Evolutionary conservation across 2,329 filamentous ascomycete genomes (phyloP).

Genomic region (Diaporthe sp.): DNA sequence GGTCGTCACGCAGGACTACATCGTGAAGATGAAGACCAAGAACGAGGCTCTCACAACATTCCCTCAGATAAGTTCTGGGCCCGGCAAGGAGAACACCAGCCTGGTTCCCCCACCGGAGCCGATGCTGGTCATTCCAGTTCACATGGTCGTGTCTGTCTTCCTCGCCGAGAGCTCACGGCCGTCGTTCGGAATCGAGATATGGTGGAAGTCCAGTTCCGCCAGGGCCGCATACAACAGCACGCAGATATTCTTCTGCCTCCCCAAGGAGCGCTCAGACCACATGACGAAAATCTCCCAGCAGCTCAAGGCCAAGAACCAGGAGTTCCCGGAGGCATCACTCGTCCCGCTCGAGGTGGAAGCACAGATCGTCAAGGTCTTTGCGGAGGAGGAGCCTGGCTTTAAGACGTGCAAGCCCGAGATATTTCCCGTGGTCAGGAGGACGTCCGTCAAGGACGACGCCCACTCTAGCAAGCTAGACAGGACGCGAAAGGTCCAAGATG

Average conservation of each 20-base stretch:
- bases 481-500: conserved; percentile 61
- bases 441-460: conserved; percentile 52
- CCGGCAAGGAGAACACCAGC: conserved; percentile 44
- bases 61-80: conserved; percentile 54
- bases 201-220: conserved; percentile 65
- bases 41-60: conserved; percentile 63
- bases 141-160: conserved; percentile 66
- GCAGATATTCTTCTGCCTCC: conserved; percentile 63
- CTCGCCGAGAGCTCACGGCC: conserved; percentile 64
- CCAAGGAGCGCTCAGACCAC: conserved; percentile 64
- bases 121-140: conserved; percentile 61
- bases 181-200: conserved; percentile 67
- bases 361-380: conserved; percentile 62
- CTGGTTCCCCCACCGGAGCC: conserved; percentile 49
- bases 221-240: conserved; percentile 61
- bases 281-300: conserved; percentile 59
- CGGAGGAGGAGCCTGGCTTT: conserved; percentile 57
- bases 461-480: conserved; percentile 57
- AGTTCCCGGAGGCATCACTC: conserved; percentile 52
- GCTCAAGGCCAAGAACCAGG: conserved; percentile 52
- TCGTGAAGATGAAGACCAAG: conserved; percentile 64
- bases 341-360: conserved; percentile 62
- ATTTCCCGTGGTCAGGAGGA: conserved; percentile 67
- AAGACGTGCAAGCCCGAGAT: conserved; percentile 56
- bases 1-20: conserved; percentile 64